Conservation (phyloP, 2,329 filamentous ascomycete genomes). For the Cytospora paraplurivora region DNA sequence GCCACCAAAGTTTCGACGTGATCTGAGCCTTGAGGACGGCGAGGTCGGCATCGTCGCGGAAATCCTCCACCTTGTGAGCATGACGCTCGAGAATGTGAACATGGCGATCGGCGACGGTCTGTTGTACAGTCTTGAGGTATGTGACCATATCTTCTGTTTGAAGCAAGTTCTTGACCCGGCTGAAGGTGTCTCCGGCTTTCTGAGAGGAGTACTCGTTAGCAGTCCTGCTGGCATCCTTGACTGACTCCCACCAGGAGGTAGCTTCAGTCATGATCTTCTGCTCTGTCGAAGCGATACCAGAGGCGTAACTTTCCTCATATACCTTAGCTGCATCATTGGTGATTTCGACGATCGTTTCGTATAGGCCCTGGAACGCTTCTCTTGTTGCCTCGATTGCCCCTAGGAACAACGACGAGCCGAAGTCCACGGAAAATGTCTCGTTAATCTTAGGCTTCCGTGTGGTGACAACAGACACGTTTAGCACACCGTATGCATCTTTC, state of each 20-base stretch:
- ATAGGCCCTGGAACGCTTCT: slow-evolving; percentile 42
- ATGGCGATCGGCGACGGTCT: slow-evolving; percentile 37
- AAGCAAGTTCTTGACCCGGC: slow-evolving; percentile 34
- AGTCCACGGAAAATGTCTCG: slow-evolving; percentile 62
- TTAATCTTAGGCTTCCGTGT: slow-evolving; percentile 62
- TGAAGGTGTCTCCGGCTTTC: slow-evolving; percentile 32
- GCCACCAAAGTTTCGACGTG: slow-evolving; percentile 58
- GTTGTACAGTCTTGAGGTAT: slow-evolving; percentile 36
- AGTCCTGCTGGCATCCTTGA: slow-evolving; percentile 35
- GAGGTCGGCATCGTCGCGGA: slow-evolving; percentile 45
- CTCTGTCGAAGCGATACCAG: slow-evolving; percentile 37
- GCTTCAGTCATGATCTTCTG: slow-evolving; percentile 38
- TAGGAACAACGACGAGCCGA: slow-evolving; percentile 52
- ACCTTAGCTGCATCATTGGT: slow-evolving; percentile 38
- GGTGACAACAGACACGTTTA: slow-evolving; percentile 61
- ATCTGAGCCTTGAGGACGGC: slow-evolving; percentile 57
- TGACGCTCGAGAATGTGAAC: slow-evolving; percentile 34
- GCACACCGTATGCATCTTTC: slow-evolving; percentile 58
- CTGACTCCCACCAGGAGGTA: slow-evolving; percentile 36
- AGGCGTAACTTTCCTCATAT: slow-evolving; percentile 36
- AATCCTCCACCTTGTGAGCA: slow-evolving; percentile 36
- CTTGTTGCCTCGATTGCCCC: slow-evolving; percentile 49
- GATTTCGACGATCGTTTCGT: slow-evolving; percentile 46
- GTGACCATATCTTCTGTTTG: slow-evolving; percentile 32
- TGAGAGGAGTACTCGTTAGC: slow-evolving; percentile 31